Evolutionary conservation across 257 asterid genomes (phyloP).

Genomic region (Capsicum pubescens): DNA sequence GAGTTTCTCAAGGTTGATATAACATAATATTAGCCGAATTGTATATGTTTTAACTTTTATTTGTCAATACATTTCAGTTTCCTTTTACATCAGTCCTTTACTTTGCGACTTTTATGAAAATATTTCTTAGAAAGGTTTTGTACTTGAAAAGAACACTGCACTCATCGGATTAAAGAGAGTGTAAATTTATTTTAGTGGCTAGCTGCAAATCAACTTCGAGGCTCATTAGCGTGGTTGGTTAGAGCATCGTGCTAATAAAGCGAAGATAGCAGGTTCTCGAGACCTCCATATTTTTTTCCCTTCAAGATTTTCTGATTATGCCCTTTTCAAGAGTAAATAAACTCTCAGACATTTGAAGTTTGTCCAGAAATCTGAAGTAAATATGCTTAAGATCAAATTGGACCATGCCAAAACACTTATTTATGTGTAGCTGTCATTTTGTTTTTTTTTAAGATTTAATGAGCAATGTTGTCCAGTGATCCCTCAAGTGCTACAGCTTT

Average conservation of each 20-base stretch:
- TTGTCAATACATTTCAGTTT: neutral
- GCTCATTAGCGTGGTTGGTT: conserved; percentile 40
- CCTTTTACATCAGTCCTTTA: too few relatives aligned
- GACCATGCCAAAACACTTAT: too few relatives aligned
- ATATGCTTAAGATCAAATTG: too few relatives aligned
- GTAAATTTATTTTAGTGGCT: neutral
- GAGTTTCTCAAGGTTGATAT: too few relatives aligned
- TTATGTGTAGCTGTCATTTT: too few relatives aligned
- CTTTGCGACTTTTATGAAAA: neutral
- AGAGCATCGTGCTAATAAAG: conserved; percentile 44
- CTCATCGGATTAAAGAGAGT: neutral
- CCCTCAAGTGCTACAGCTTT: neutral
- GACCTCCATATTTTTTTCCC: conserved; percentile 36
- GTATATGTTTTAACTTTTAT: neutral
- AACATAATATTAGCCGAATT: too few relatives aligned
- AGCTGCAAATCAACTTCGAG: neutral
- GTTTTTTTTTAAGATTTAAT: too few relatives aligned
- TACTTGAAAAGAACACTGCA: neutral
- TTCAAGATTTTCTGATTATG: neutral
- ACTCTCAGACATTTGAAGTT: too few relatives aligned
- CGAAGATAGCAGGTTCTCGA: conserved; percentile 45
- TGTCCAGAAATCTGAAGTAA: too few relatives aligned
- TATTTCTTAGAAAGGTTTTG: neutral
- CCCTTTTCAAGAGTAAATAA: too few relatives aligned
- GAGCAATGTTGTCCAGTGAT: too few relatives aligned